These are phyloP conservation scores for Sarocladium brachiariae DNA, from an alignment of 2,329 filamentous ascomycete genomes.

Conservation along the genomic window DNA sequence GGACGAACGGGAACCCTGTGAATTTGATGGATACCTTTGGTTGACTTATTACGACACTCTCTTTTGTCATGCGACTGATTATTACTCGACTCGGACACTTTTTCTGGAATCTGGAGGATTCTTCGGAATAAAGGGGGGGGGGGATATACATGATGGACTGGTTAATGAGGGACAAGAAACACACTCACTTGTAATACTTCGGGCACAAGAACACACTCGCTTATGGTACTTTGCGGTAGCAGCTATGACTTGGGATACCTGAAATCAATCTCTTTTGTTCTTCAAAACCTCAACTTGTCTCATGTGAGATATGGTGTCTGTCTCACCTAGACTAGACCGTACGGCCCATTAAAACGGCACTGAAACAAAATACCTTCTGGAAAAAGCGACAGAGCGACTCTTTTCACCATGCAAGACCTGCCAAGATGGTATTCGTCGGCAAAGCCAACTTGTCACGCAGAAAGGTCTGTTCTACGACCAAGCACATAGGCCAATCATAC, in stretches of 20 bases:
- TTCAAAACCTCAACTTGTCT: background rate
- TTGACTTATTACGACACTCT: constrained; percentile 8
- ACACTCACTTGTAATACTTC: background rate
- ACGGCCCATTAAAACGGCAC: too few relatives aligned
- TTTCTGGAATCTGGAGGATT: background rate
- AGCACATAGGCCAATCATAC: too few relatives aligned
- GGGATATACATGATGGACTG: background rate
- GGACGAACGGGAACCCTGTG: background rate
- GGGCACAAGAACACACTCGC: background rate
- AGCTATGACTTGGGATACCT: background rate
- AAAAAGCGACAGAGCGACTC: too few relatives aligned
- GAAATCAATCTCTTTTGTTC: background rate
- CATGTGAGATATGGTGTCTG: too few relatives aligned
- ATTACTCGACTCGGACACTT: background rate
- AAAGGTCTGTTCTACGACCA: too few relatives aligned
- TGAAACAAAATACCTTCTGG: too few relatives aligned
- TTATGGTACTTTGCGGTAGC: background rate
- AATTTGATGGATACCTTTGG: background rate
- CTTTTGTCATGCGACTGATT: background rate
- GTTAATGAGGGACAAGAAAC: background rate
- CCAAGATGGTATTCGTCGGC: too few relatives aligned
- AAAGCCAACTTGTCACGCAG: too few relatives aligned
- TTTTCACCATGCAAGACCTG: too few relatives aligned
- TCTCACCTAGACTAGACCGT: too few relatives aligned
- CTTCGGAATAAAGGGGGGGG: background rate